Conservation (phyloP, 306 rosid genomes). For the Trifolium dubium region DNA sequence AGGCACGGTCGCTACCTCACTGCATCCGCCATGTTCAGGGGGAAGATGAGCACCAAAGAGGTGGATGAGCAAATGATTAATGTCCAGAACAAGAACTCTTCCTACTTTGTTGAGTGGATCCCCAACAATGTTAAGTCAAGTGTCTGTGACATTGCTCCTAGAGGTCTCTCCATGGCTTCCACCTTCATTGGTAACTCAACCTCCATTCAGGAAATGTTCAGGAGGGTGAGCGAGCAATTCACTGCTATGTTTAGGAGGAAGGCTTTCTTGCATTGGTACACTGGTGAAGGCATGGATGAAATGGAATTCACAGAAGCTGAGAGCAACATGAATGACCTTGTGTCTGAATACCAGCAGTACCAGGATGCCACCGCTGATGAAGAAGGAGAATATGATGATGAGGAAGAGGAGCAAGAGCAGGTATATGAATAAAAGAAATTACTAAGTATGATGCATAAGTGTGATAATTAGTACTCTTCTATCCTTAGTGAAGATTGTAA, state of each 20-base stretch:
- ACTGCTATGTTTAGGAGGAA: slow-evolving; percentile 70
- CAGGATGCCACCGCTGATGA: slow-evolving; percentile 72
- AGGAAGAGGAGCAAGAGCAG: slow-evolving; percentile 50
- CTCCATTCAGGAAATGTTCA: slow-evolving; percentile 67
- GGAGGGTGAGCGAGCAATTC: slow-evolving; percentile 67
- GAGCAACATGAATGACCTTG: slow-evolving; percentile 70
- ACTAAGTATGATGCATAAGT: slow-evolving; percentile 38
- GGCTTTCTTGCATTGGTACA: slow-evolving; percentile 76
- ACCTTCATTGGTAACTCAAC: slow-evolving; percentile 66
- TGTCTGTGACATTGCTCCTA: slow-evolving; percentile 68
- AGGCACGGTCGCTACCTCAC: slow-evolving; percentile 65
- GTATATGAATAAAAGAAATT: slow-evolving; percentile 23
- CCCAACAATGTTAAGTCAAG: slow-evolving; percentile 68
- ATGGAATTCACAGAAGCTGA: slow-evolving; percentile 73
- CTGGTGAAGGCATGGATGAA: slow-evolving; percentile 70
- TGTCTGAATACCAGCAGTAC: slow-evolving; percentile 68
- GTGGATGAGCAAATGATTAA: slow-evolving; percentile 67
- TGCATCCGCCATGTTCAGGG: slow-evolving; percentile 65
- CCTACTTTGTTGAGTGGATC: slow-evolving; percentile 70
- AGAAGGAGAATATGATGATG: slow-evolving; percentile 56
- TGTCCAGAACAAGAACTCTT: slow-evolving; percentile 64
- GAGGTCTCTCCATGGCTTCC: slow-evolving; percentile 68
- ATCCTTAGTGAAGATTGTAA: slow-evolving; percentile 44
- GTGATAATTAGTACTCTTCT: slow-evolving; percentile 38
- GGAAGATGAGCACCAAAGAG: slow-evolving; percentile 69